phyloP scores from a whole-genome alignment of 805 yeast genomes.

The Candida quercuum region DNA sequence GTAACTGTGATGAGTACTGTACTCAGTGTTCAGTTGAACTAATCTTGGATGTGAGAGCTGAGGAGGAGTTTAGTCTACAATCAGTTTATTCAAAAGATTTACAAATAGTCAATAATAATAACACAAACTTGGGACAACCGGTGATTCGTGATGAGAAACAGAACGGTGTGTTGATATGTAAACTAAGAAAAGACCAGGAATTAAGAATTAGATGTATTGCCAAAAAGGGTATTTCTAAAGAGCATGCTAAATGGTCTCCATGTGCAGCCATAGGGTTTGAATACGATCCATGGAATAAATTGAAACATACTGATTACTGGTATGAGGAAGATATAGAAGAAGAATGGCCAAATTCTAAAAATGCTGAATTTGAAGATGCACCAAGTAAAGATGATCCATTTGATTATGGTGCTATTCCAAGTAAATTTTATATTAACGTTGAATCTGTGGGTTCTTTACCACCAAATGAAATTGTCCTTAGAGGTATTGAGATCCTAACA shows the following conservation, averaged over 20 bases:
- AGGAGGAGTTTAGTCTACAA: slow-evolving; percentile 77
- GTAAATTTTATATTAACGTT: slow-evolving; percentile 77
- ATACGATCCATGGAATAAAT: slow-evolving; percentile 98
- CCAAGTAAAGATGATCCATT: slow-evolving; percentile 84
- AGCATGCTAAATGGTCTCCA: slow-evolving; percentile 98
- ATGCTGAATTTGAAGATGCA: slow-evolving; percentile 94
- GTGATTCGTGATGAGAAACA: slow-evolving; percentile 71
- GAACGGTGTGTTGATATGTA: slow-evolving; percentile 87
- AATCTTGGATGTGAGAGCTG: slow-evolving; percentile 83
- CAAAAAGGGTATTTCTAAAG: slow-evolving; percentile 94
- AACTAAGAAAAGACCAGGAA: slow-evolving; percentile 89
- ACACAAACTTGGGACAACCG: slow-evolving; percentile 67
- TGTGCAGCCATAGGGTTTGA: slow-evolving; percentile 94
- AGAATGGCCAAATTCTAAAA: slow-evolving; percentile 91
- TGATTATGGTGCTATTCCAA: slow-evolving; percentile 79
- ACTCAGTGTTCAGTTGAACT: slow-evolving; percentile 89
- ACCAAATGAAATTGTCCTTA: slow-evolving; percentile 82
- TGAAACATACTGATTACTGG: slow-evolving; percentile 96
- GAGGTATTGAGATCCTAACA: slow-evolving; percentile 81
- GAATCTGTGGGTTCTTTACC: slow-evolving; percentile 89
- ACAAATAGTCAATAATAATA: slow-evolving; percentile 35
- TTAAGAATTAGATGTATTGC: slow-evolving; percentile 87
- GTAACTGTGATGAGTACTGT: slow-evolving; percentile 97
- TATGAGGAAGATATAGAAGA: slow-evolving; percentile 80
- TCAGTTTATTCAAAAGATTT: slow-evolving; percentile 86